Conservation (phyloP, 345 rosid genomes). For the Noccaea bulbosa region DNA sequence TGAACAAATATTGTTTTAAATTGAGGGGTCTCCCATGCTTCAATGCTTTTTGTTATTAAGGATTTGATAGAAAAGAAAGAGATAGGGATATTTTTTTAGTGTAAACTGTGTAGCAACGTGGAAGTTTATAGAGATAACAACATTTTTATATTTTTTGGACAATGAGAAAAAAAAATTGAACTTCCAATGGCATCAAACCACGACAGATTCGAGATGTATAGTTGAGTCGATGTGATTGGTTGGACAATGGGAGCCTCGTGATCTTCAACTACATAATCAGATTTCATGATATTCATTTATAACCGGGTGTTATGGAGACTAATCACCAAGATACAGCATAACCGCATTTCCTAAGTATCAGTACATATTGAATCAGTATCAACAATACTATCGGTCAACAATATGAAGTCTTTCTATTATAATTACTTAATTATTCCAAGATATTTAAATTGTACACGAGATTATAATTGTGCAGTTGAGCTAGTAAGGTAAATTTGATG, state of each 20-base stretch:
- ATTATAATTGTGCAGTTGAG: constrained; percentile 16
- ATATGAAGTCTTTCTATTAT: background rate
- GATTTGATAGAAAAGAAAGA: background rate
- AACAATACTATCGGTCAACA: constrained; percentile 3
- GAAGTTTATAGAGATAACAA: constrained; percentile 26
- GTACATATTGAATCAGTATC: constrained; percentile 3
- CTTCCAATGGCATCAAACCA: constrained; percentile 23
- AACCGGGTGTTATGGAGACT: constrained; percentile 10
- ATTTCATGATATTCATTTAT: constrained; percentile 23
- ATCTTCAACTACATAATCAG: constrained; percentile 40
- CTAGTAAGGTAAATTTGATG: constrained; percentile 25
- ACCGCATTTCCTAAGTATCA: constrained; percentile 2
- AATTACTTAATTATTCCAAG: background rate
- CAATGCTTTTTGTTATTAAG: constrained; percentile 11
- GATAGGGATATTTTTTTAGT: background rate
- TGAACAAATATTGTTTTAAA: background rate
- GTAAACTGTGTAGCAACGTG: constrained; percentile 22
- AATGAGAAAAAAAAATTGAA: background rate
- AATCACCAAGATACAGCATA: constrained; percentile 18
- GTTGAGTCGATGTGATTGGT: constrained; percentile 38
- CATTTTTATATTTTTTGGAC: background rate
- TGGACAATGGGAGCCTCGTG: constrained; percentile 43
- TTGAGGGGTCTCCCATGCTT: background rate
- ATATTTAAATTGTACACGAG: constrained; percentile 11
- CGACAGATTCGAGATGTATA: constrained; percentile 41